Evolutionary conservation across 345 rosid species (phyloP), one percentile per base, ranked within the genome.

Genomic region (Mangifera indica): DNA sequence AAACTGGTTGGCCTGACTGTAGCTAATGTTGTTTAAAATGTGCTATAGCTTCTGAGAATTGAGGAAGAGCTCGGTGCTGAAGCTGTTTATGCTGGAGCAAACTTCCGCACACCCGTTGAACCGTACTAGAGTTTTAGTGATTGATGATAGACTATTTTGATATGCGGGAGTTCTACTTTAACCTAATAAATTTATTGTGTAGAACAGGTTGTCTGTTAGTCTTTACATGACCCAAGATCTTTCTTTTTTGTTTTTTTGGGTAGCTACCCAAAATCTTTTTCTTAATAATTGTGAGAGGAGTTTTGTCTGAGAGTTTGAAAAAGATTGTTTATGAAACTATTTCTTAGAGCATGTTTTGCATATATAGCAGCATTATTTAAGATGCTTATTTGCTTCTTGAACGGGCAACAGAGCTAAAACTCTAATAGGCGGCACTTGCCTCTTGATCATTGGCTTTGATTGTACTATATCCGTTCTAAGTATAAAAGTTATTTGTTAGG

Each of bases 61-160:
- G 98, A 93, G 78, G 98, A 93, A 81, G 97, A 91, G 88, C 91
- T 93, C 15, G 97, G 97, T 10, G 51, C 88, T 29, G 93, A 78
- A 51, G 98, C 97, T 44, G 78, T 91, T 29, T 93, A 91, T 72
- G 97, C 98, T 0, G 98, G 98, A 80, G 84, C 71, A 0, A 84
- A 77, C 81, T 93, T 93, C 91, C 91, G 98, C 80, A 80, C 32
- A 13, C 97, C 98, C 0, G 97, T 91, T 40, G 94, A 86, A 66
- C 98, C 98, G 14, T 93, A 93, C 74, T 93, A 88, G 84, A 77
- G 45, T 66, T 54, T 10, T 60, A 2, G 58, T 9, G 9, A 37
- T 32, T 3, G 56, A 18, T 22, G 40, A 40, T 29, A 14, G 34
- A 58, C 32, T 44, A 15, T 25, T 2, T 15, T 74, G 44, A 11